phyloP scores from a whole-genome alignment of 345 rosid species.

The Ceriops zippeliana region DNA sequence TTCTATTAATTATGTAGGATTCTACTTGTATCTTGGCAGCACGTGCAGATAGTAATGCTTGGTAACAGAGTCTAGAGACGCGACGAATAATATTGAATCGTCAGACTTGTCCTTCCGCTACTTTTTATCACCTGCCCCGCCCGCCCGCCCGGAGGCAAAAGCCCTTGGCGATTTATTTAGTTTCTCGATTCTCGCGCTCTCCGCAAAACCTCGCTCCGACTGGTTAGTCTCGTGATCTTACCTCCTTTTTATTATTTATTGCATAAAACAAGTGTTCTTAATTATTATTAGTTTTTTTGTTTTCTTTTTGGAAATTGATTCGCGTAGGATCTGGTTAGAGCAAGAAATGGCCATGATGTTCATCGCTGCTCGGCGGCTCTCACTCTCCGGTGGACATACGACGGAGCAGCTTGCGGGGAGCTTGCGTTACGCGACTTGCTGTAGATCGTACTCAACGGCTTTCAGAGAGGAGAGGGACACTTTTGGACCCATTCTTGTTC shows the following conservation, averaged over 20 bases:
- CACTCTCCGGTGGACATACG: conserved; percentile 39
- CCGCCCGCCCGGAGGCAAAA: no score
- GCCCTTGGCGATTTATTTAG: no score
- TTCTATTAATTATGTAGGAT: no score
- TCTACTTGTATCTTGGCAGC: no score
- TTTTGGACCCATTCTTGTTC: conserved; percentile 87
- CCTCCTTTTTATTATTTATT: background rate
- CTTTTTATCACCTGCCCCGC: no score
- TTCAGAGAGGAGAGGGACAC: conserved; percentile 91
- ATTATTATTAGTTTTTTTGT: background rate
- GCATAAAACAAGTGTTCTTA: no score
- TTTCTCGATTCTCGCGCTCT: conserved; percentile 2
- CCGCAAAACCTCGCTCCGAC: background rate
- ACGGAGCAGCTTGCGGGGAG: conserved; percentile 28
- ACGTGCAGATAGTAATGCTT: no score
- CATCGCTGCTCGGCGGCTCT: conserved; percentile 49
- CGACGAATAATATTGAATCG: no score
- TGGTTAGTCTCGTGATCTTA: background rate
- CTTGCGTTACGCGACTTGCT: conserved; percentile 43
- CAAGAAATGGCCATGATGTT: conserved; percentile 46
- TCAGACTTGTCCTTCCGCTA: no score
- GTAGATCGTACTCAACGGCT: conserved; percentile 53
- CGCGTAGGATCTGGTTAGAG: background rate
- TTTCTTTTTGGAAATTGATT: background rate
- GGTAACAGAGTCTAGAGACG: no score